Evolutionary conservation across 2,329 filamentous ascomycete genomes (phyloP).

Genomic region (Graphilbum sp.): DNA sequence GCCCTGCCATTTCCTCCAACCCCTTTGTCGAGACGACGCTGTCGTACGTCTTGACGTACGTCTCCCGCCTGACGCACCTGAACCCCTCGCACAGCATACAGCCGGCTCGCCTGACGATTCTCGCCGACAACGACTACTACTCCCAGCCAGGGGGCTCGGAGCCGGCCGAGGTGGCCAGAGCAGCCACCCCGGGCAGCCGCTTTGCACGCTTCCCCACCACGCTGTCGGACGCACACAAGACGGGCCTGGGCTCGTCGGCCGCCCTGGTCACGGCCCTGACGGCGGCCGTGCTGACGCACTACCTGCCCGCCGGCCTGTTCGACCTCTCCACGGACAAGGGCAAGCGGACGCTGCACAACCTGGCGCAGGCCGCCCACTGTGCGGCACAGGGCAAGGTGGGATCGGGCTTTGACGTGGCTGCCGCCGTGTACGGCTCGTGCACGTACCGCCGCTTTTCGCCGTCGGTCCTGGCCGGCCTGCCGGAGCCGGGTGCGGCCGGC

Average conservation of each 20-base stretch:
- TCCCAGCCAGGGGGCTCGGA: constrained; percentile 41
- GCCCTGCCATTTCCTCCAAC: constrained; percentile 38
- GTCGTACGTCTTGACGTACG: constrained; percentile 74
- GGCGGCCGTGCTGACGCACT: constrained; percentile 59
- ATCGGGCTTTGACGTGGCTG: constrained; percentile 87
- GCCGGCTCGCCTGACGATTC: constrained; percentile 63
- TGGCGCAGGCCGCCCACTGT: constrained; percentile 86
- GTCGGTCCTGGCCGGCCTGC: constrained; percentile 47
- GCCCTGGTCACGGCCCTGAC: constrained; percentile 83
- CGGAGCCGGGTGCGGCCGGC: constrained; percentile 45
- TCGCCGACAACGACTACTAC: constrained; percentile 96
- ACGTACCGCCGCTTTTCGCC: constrained; percentile 89
- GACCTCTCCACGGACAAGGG: constrained; percentile 37
- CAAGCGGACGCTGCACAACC: constrained; percentile 61
- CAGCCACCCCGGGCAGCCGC: no score
- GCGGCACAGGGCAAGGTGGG: constrained; percentile 94
- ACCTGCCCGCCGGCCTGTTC: constrained; percentile 42
- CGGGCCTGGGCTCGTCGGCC: constrained; percentile 84
- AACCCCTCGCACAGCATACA: constrained; percentile 34
- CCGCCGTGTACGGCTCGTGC: constrained; percentile 83
- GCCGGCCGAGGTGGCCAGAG: no score
- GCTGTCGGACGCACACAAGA: constrained; percentile 75
- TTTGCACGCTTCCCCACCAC: constrained; percentile 68
- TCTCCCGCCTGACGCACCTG: constrained; percentile 28
- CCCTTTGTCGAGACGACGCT: constrained; percentile 87